Conservation (phyloP, 73 alveolate species). For the Symbiodinium natans region DNA sequence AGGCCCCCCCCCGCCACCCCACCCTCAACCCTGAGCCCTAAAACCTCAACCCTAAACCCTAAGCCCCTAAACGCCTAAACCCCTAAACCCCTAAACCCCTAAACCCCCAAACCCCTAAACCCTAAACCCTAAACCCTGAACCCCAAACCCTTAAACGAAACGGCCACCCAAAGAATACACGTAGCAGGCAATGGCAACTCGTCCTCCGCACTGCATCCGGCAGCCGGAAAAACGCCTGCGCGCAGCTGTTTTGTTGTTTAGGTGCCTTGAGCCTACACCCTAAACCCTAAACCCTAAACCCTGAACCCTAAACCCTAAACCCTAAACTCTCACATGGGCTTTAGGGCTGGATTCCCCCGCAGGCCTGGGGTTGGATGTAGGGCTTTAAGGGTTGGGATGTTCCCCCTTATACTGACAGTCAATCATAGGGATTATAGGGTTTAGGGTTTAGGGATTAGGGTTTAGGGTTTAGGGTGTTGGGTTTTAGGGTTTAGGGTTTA, state of each 20-base stretch:
- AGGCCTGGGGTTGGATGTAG: no score
- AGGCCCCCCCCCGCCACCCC: no score
- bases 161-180: no score
- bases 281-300: neutral
- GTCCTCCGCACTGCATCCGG: slow-evolving; percentile 16
- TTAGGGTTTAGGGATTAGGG: no score
- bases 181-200: neutral
- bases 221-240: slow-evolving; percentile 7
- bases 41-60: neutral
- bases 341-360: no score
- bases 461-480: no score
- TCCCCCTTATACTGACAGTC: no score
- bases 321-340: neutral
- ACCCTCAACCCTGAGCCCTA: neutral
- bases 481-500: no score
- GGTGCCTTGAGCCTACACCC: neutral
- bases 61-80: no score
- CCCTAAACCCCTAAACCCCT: neutral
- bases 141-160: neutral
- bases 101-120: neutral
- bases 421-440: no score
- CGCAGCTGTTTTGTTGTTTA: no score
- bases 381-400: no score
- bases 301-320: neutral
- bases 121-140: neutral